Evolutionary conservation across 1,139 yeast species (phyloP), one percentile per base, ranked within the genome.

Genomic region (Pichia sp.): DNA sequence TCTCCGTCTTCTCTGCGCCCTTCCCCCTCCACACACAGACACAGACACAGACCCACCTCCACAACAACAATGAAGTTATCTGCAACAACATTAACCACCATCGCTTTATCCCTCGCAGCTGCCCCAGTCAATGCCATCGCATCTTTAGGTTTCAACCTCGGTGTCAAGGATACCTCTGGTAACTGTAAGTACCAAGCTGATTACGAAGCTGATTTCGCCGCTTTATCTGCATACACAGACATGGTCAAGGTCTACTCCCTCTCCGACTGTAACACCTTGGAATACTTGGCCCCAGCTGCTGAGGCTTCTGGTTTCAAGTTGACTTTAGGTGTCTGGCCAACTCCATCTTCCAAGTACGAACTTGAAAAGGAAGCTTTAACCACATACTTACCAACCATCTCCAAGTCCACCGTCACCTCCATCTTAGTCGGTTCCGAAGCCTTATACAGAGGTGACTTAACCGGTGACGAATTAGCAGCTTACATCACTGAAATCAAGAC

Each of bases 381-480:
- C 54, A 53, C 69, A n/a, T 82, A 83, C 68, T 77, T 90, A 67
- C 95, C 96, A 59, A 69, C 62, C 35, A 75, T 88, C 56, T 83
- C 90, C 48, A 75, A 75, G 52, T 73, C 78, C 49, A 79, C 90
- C 54, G 76, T 89, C 60, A 79, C 81, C 60, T 85, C 81, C 36
- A 75, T 90, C 71, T 73, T 86, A 47, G 96, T 90, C 56, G 96
- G 96, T 57, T 88, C 96, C 31, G 97, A 90, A 74, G 91, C 95
- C 52, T 75, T 90, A 58, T 89, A 89, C 77, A 86, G 96, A 76
- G 79, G 70, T 39, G 96, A 89, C 66, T 58, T 89, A 68, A 75
- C 88, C 46, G 89, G 95, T 40, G 58, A 71, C 21, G 79, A 77
- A 46, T 77, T 87, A 64, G 91, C 94, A 47, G 67, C 66, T 58